Percentiles rank a stretch among this genome's conserved stretches.
These are phyloP conservation scores for Plasmodium malariae DNA, from an alignment of 169 alveolate genomes.

Conservation along the genomic window DNA sequence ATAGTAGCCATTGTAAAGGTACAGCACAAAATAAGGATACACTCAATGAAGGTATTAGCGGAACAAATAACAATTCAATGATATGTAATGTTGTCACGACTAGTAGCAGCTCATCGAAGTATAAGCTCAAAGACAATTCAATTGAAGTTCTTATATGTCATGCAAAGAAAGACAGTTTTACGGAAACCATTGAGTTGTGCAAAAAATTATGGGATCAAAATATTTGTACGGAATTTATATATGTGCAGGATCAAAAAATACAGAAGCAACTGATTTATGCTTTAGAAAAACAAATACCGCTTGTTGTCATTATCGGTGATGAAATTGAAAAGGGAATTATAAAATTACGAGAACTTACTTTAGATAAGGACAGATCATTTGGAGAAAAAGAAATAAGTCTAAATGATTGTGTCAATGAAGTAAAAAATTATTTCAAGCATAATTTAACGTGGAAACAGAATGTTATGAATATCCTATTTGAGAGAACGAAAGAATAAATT, in stretches of 20 bases:
- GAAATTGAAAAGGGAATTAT: slow-evolving; percentile 72
- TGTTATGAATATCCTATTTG: slow-evolving; percentile 33
- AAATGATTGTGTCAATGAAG: slow-evolving; percentile 41
- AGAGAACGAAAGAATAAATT: not conserved
- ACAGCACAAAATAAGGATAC: slow-evolving; percentile 15
- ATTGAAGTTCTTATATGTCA: slow-evolving; percentile 77
- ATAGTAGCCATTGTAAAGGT: slow-evolving; percentile 1
- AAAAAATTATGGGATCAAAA: slow-evolving; percentile 81
- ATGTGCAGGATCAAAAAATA: slow-evolving; percentile 80
- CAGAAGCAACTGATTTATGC: slow-evolving; percentile 91
- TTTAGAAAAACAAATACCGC: slow-evolving; percentile 83
- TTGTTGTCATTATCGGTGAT: slow-evolving; percentile 76
- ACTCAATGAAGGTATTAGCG: not conserved
- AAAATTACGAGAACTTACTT: slow-evolving; percentile 61
- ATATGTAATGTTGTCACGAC: not conserved
- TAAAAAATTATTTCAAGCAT: slow-evolving; percentile 41
- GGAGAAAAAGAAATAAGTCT: slow-evolving; percentile 65
- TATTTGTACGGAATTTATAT: slow-evolving; percentile 80
- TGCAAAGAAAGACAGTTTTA: slow-evolving; percentile 47
- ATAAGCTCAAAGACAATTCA: slow-evolving; percentile 84
- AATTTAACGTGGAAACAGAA: slow-evolving; percentile 52
- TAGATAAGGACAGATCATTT: slow-evolving; percentile 48
- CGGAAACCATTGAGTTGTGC: slow-evolving; percentile 81
- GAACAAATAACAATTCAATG: not conserved
- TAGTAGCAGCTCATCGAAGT: slow-evolving; percentile 32